Percentiles rank a stretch among this genome's conserved stretches.
phyloP scores from a whole-genome alignment of 768 basidiomycete species.

The Phaeotremella fagi region DNA sequence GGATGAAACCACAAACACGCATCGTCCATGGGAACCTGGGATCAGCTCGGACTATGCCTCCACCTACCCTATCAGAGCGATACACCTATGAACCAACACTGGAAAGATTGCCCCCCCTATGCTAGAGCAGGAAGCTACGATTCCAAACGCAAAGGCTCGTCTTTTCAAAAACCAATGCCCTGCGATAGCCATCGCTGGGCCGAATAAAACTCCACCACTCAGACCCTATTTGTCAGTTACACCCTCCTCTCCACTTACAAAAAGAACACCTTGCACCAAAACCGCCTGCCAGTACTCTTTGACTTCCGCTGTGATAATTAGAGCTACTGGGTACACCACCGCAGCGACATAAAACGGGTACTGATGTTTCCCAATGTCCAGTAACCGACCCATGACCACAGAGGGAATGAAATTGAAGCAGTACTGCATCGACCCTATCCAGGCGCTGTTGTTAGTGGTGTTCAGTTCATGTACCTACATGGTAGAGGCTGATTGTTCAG shows the following conservation, averaged over 20 bases:
- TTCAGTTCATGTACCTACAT: constrained; percentile 5
- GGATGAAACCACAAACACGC: constrained; percentile 12
- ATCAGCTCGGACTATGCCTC: background rate
- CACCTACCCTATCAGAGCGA: constrained; percentile 1
- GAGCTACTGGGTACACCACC: background rate
- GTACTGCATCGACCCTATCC: background rate
- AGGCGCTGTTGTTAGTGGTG: background rate
- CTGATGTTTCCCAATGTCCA: background rate
- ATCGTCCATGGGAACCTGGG: constrained; percentile 10
- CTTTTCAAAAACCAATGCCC: constrained; percentile 8
- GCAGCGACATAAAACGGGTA: constrained; percentile 1
- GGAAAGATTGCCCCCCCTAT: constrained; percentile 4
- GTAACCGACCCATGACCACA: background rate
- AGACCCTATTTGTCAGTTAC: background rate
- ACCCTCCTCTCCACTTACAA: background rate
- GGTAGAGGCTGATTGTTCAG: constrained; percentile 4
- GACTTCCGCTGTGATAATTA: constrained; percentile 2
- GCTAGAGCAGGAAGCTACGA: background rate
- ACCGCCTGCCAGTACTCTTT: constrained; percentile 8
- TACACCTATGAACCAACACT: background rate
- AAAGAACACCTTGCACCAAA: constrained; percentile 7
- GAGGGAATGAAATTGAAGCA: background rate
- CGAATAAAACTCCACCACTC: constrained; percentile 9
- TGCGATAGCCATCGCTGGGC: constrained; percentile 5
- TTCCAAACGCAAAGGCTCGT: background rate